phyloP scores from a whole-genome alignment of 192 early-diverging fungal species.

The Linnemannia hyalina region DNA sequence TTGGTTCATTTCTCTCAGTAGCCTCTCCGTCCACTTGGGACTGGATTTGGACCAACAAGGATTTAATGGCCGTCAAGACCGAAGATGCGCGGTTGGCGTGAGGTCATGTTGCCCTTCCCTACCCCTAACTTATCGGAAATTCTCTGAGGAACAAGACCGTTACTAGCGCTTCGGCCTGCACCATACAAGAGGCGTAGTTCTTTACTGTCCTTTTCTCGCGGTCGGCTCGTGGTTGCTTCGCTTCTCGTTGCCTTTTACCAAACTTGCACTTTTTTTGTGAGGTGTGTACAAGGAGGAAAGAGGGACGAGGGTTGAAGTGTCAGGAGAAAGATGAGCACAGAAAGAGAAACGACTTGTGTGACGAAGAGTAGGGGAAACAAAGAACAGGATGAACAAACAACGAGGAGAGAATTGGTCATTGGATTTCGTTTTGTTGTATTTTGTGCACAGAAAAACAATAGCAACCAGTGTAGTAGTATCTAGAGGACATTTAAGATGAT shows the following conservation, averaged over 20 bases:
- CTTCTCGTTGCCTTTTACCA: too few species aligned
- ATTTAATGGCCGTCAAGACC: not conserved
- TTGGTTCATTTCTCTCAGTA: not conserved
- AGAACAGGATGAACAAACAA: not conserved
- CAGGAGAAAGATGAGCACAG: not conserved
- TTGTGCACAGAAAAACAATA: not conserved
- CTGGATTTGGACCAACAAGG: not conserved
- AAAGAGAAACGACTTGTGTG: not conserved
- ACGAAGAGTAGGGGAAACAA: constrained; percentile 3
- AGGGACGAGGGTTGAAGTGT: not conserved
- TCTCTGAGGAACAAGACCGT: not conserved
- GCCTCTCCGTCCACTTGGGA: not conserved
- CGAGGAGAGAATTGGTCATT: not conserved
- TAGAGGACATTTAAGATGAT: not conserved
- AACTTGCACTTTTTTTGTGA: not conserved
- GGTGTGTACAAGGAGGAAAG: not conserved
- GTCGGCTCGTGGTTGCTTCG: not conserved
- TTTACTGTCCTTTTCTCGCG: not conserved
- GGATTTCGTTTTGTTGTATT: not conserved
- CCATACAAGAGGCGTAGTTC: not conserved
- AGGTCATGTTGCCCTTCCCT: not conserved
- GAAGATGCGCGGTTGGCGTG: not conserved
- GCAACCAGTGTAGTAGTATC: not conserved
- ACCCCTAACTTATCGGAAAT: not conserved
- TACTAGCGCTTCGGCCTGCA: not conserved